Evolutionary conservation across 1,284 basidiomycete species (phyloP), one percentile per base, ranked within the genome.

Genomic region (Ceratobasidium sp.): DNA sequence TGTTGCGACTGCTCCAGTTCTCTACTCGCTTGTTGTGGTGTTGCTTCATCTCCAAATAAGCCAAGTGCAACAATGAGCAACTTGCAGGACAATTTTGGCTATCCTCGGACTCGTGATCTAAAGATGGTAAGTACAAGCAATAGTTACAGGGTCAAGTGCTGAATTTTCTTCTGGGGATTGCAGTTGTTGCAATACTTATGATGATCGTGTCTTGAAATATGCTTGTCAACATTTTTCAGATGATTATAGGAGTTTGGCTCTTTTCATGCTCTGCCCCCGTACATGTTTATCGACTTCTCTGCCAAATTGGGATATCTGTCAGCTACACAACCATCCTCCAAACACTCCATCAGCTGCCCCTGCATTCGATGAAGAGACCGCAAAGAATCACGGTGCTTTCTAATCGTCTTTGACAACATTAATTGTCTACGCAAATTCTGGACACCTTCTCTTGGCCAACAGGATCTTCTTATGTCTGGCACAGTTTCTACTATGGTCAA

Each of bases 371-470:
- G 6, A 41, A 41, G 36, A n/a, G n/a, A n/a, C n/a, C 36, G 36
- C 36, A 41, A n/a, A n/a, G n/a, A n/a, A n/a, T 59, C 31, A 15
- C 48, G n/a, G n/a, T n/a, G n/a, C 53, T 71, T 54, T 22, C 19
- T 59, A n/a, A 19, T 71, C 14, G 57, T 71, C 54, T 29, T n/a
- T 31, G 53, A 71, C 22, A 59, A 71, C 41, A 57, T 71, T 15
- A 47, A 71, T 29, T n/a, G 66, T 2, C 31, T 29, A 0, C 53
- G 56, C n/a, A 44, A 15, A 14, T 48, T 71, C 53, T 71, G 53
- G 53, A 8, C 9, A 14, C 51, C 50, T n/a, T 5, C 22, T 11
- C 66, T 59, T n/a, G 66, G 66, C 8, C 66, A 71, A 22, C 45
- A 33, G 0, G 17, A 59, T 22, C 17, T 29, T 3, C 24, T 57